Base-by-base conservation (phyloP, 2,329 filamentous ascomycete species). In the Neoarthrinium moseri region DNA sequence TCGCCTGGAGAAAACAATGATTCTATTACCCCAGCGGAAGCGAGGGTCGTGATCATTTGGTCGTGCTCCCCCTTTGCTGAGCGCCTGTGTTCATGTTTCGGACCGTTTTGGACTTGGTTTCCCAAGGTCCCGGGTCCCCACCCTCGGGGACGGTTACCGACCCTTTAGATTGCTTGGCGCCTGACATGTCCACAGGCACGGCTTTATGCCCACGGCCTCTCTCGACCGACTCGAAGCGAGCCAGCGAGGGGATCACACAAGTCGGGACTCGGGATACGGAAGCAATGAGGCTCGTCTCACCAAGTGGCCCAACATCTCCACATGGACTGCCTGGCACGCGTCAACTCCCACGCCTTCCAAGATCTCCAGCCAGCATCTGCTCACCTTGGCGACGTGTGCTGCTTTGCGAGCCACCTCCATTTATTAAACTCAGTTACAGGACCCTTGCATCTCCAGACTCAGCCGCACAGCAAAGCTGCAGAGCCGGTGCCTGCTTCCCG, bases 41-140 rank as follows among this genome's bases (percentile, higher is more conserved):
- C n/a, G n/a, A n/a, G n/a, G n/a, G n/a, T n/a, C n/a, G n/a, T n/a
- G n/a, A n/a, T n/a, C n/a, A n/a, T 52, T 45, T 51, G 50, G 52
- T 49, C 51, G 51, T 42, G 47, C 44, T 50, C 22, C 46, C 37
- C 42, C 50, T 54, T 48, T 18, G 39, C 33, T 24, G 29, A 52
- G 53, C n/a, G n/a, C n/a, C n/a, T n/a, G n/a, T n/a, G n/a, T n/a
- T 50, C 46, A 47, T 50, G 54, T 56, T 55, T 57, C 47, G 55
- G 47, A 50, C 47, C 49, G 52, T 56, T 56, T 56, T 47, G 50
- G 51, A 46, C 44, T 49, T 48, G 45, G 43, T 47, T 49, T 43
- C 37, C 41, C 33, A 29, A 34, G 32, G 24, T 43, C 41, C 42
- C 35, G 46, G 47, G 30, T 45, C 53, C 52, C 46, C 50, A 32